Evolutionary conservation across 192 early-diverging fungal species (phyloP).

Genomic region (Fimicolochytrium jonesii): DNA sequence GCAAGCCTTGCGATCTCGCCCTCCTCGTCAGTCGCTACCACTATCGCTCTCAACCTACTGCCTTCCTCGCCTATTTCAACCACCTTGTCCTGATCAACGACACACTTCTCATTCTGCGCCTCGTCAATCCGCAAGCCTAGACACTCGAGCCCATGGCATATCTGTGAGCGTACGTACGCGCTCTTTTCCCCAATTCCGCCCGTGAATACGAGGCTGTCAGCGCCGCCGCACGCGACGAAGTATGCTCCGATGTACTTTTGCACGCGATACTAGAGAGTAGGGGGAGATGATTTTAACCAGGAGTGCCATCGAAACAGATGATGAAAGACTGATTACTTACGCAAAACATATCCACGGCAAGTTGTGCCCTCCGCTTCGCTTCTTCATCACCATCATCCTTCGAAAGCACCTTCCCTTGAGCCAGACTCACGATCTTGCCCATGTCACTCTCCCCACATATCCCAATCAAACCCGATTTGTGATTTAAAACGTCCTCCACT

Average conservation of each 20-base stretch:
- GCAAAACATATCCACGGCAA: slow-evolving; percentile 38
- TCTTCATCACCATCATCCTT: background rate
- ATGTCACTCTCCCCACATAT: slow-evolving; percentile 34
- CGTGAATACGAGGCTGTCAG: slow-evolving; percentile 33
- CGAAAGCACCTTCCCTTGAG: background rate
- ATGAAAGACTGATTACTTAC: slow-evolving; percentile 5
- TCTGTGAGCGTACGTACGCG: slow-evolving; percentile 18
- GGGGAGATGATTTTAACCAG: background rate
- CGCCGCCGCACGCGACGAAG: slow-evolving; percentile 26
- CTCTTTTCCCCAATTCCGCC: slow-evolving; percentile 45
- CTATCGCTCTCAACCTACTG: slow-evolving; percentile 22
- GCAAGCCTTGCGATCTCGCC: slow-evolving; percentile 25
- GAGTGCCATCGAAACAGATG: background rate
- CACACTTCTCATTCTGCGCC: slow-evolving; percentile 12
- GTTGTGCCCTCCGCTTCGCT: slow-evolving; percentile 17
- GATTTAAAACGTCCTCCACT: slow-evolving; percentile 38
- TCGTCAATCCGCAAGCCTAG: slow-evolving; percentile 15
- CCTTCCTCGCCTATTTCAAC: slow-evolving; percentile 6
- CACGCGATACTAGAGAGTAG: slow-evolving; percentile 29
- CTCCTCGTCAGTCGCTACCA: slow-evolving; percentile 37
- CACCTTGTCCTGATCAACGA: background rate
- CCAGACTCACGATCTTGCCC: slow-evolving; percentile 30
- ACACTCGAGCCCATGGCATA: slow-evolving; percentile 18
- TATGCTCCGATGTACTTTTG: slow-evolving; percentile 40
- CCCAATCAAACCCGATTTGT: slow-evolving; percentile 32